phyloP scores from a whole-genome alignment of 371 early-diverging fungal genomes.

The Saksenaea vasiformis region DNA sequence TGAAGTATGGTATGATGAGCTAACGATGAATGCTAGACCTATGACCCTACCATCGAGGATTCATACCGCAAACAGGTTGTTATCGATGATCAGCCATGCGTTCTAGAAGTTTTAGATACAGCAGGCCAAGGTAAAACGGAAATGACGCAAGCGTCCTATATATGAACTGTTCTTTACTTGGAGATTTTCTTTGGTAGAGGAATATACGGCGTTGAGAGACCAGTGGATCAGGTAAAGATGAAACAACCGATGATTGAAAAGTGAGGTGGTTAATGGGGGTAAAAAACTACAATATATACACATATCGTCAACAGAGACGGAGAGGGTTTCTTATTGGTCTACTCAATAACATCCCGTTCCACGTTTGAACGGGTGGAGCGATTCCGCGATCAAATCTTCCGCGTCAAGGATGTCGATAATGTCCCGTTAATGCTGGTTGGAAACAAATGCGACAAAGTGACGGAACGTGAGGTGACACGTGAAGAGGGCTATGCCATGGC shows the following conservation, averaged over 20 bases:
- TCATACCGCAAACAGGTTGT: slow-evolving; percentile 85
- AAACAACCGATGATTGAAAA: neutral
- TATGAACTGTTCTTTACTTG: neutral
- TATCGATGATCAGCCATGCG: slow-evolving; percentile 93
- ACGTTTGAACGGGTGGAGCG: slow-evolving; percentile 82
- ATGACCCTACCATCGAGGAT: slow-evolving; percentile 8
- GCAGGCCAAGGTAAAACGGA: slow-evolving; percentile 80
- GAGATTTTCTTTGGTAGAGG: slow-evolving; percentile 23
- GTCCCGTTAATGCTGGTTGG: slow-evolving; percentile 90
- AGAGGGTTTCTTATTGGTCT: slow-evolving; percentile 87
- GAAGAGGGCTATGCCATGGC: slow-evolving; percentile 83
- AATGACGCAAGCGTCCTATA: neutral
- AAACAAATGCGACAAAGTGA: slow-evolving; percentile 85
- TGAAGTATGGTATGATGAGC: neutral
- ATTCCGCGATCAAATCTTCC: slow-evolving; percentile 79
- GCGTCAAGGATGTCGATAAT: slow-evolving; percentile 81
- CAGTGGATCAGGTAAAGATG: slow-evolving; percentile 63
- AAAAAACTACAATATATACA: neutral
- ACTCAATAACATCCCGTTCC: slow-evolving; percentile 80
- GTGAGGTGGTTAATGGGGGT: neutral
- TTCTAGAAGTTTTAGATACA: slow-evolving; percentile 93
- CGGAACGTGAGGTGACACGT: slow-evolving; percentile 73
- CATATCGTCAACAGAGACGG: slow-evolving; percentile 60
- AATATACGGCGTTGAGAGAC: slow-evolving; percentile 67
- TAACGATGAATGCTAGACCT: neutral